Percentiles rank a stretch among this genome's conserved stretches.
These are phyloP conservation scores for Suhomyces terraborum DNA, from an alignment of 1,139 yeast species.

Conservation along the genomic window DNA sequence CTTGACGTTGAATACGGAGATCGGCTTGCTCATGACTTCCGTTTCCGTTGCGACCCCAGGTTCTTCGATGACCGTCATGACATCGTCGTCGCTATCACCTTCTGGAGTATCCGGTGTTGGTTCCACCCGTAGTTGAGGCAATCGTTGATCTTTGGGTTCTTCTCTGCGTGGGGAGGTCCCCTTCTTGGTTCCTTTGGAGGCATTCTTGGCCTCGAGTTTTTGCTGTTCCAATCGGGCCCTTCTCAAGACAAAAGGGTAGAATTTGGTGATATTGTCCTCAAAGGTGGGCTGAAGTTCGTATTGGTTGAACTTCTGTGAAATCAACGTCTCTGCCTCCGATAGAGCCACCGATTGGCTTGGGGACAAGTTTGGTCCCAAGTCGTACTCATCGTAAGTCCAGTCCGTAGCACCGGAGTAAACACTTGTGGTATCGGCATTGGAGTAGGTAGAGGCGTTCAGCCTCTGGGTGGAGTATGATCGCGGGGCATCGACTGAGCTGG, in stretches of 20 bases:
- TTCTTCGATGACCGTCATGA: conserved; percentile 27
- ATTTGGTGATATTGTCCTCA: conserved; percentile 40
- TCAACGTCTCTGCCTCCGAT: conserved; percentile 26
- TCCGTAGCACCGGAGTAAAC: neutral
- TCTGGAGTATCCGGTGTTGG: too few species aligned
- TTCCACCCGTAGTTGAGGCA: too few species aligned
- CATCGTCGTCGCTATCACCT: conserved; percentile 17
- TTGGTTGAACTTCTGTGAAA: conserved; percentile 19
- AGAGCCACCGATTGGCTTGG: conserved; percentile 17
- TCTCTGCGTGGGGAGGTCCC: neutral
- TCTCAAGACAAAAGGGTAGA: conserved; percentile 41
- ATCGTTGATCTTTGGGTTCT: too few species aligned
- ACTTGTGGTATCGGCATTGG: neutral
- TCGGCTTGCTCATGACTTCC: conserved; percentile 17
- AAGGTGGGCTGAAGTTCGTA: conserved; percentile 39
- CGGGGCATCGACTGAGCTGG: neutral
- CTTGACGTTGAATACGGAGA: conserved; percentile 27
- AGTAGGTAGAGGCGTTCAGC: neutral
- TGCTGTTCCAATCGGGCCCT: conserved; percentile 24
- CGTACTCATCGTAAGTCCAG: conserved; percentile 2
- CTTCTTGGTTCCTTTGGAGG: too few species aligned
- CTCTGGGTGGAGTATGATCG: too few species aligned
- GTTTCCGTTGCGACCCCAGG: conserved; percentile 6
- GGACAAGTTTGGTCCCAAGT: conserved; percentile 4
- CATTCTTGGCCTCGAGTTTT: neutral